Percentiles rank a stretch among this genome's conserved stretches.
These are phyloP conservation scores for Ettlia oleoabundans DNA, from an alignment of 139 green algal genomes.

Conservation along the genomic window DNA sequence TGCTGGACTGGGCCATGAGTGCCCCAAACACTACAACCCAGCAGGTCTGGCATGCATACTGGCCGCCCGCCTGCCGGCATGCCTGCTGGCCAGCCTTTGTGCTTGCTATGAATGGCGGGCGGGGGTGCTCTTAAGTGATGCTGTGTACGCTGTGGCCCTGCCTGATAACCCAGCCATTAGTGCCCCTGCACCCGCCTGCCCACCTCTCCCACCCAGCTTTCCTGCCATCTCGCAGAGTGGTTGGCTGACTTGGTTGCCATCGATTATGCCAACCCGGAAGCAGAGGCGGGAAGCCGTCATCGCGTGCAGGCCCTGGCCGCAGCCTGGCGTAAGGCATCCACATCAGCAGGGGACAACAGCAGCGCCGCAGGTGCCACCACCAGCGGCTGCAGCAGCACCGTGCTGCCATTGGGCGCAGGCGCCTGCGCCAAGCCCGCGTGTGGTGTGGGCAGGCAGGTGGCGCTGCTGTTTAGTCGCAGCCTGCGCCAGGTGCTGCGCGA, in stretches of 20 bases:
- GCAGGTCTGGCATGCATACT: constrained; percentile 46
- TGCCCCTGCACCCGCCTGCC: not conserved
- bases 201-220: not conserved
- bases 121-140: too few species aligned
- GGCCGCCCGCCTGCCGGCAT: too few species aligned
- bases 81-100: constrained; percentile 4
- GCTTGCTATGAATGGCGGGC: too few species aligned
- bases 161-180: too few species aligned
- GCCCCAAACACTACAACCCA: constrained; percentile 82
- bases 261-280: constrained; percentile 69
- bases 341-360: not conserved
- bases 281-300: constrained; percentile 50
- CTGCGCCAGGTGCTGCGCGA: constrained; percentile 86
- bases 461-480: constrained; percentile 61
- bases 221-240: constrained; percentile 69
- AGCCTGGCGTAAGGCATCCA: not conserved
- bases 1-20: constrained; percentile 69
- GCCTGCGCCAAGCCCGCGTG: not conserved
- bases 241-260: constrained; percentile 89
- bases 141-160: too few species aligned
- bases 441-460: constrained; percentile 34
- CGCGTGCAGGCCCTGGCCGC: constrained; percentile 46
- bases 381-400: too few species aligned
- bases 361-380: too few species aligned
- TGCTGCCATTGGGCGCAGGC: not conserved